Evolutionary conservation across 805 yeast species (phyloP), one percentile per base, ranked within the genome.

Genomic region (Sugiyamaella mastotermitis): DNA sequence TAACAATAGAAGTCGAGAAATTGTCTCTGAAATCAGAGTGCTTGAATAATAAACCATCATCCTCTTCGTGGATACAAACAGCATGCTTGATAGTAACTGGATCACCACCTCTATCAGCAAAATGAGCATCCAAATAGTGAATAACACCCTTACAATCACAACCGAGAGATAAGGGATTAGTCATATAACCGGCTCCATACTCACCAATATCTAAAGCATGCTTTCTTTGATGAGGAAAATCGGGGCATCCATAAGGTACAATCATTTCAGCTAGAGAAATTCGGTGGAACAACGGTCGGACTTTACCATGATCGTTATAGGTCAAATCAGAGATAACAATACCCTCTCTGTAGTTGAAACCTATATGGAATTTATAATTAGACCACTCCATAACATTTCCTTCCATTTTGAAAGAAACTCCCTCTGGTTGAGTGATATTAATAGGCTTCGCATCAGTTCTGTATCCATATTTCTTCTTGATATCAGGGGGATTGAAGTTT

Each of bases 61-160:
- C 90, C 61, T 82, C 90, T 66, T 82, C 90, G 58, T 82, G 90
- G 54, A 82, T 81, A 62, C 90, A 82, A 45, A 82, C 71, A 10
- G 88, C 88, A 51, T 82, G 79, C 62, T 77, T 80, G 43, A 81
- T 70, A 23, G 85, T 78, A 49, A 76, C 65, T 41, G 85, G 78
- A 11, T 72, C 78, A 58, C 90, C 90, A 6, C 66, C 60, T 60
- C 78, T 74, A 60, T 76, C 76, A 24, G 79, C 70, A 57, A 80
- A 80, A 58, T 76, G 78, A 13, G 84, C 87, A 61, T 82, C 87
- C 62, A 82, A 57, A 64, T 82, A 82, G 60, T 82, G 88, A 52
- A 82, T 82, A 31, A 77, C 86, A 58, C 90, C 90, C 61, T 82
- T 82, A 67, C 90, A 82, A 60, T 82, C 90, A 59, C 90, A 82